A percentile compares a stretch with the other conserved stretches of the same genome.
phyloP scores from a whole-genome alignment of 345 rosid genomes.

The Eucalyptus curtisii region DNA sequence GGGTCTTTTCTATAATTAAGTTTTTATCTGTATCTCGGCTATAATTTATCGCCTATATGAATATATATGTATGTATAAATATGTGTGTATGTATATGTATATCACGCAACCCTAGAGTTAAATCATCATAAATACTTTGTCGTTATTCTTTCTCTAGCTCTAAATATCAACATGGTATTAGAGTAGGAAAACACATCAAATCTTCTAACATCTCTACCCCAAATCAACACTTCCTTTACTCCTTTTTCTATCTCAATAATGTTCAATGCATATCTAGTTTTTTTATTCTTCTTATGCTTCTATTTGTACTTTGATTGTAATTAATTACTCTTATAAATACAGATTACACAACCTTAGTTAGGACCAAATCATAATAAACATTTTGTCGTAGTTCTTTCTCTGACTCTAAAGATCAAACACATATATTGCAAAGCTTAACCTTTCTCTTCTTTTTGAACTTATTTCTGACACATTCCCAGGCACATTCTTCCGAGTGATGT shows the following conservation, averaged over 20 bases:
- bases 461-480: neutral
- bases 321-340: neutral
- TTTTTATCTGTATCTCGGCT: fast-evolving
- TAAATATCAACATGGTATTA: neutral
- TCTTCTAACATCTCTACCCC: neutral
- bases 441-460: neutral
- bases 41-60: neutral
- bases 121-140: neutral
- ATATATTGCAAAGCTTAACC: neutral
- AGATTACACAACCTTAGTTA: neutral
- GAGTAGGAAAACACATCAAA: neutral
- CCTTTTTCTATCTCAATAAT: neutral
- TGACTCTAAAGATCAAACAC: neutral
- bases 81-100: no score
- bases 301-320: neutral
- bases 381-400: neutral
- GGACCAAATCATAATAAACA: neutral
- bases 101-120: neutral
- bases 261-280: neutral
- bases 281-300: neutral
- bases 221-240: neutral
- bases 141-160: neutral
- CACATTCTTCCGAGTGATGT: neutral
- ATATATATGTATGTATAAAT: fast-evolving
- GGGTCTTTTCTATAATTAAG: neutral